Percentiles rank a stretch among this genome's conserved stretches.
Conservation (phyloP, 345 rosid species). For the Gossypium australe region DNA sequence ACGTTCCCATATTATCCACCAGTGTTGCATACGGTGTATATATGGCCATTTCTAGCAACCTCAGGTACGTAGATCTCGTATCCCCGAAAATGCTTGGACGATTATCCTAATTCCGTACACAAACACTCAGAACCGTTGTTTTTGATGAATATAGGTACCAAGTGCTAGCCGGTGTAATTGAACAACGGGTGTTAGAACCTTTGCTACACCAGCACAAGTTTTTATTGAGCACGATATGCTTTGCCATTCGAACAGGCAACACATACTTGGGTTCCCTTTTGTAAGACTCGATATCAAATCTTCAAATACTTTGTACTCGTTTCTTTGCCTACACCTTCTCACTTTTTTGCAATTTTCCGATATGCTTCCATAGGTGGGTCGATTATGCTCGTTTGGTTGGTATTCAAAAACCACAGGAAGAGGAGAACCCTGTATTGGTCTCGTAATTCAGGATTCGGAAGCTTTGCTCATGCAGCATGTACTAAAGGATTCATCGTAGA, state of each 20-base stretch:
- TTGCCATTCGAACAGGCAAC: constrained; percentile 95
- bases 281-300: constrained; percentile 40
- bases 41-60: constrained; percentile 95
- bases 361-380: constrained; percentile 66
- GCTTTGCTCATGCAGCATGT: too few relatives aligned
- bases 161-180: constrained; percentile 85
- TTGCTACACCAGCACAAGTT: constrained; percentile 83
- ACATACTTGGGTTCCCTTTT: constrained; percentile 87
- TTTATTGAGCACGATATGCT: constrained; percentile 69
- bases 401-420: constrained; percentile 42
- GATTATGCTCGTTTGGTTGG: constrained; percentile 92
- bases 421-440: not conserved
- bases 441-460: too few relatives aligned
- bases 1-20: constrained; percentile 83
- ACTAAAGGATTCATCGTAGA: too few relatives aligned
- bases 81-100: not conserved
- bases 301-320: not conserved
- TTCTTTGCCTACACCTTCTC: too few relatives aligned
- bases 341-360: not conserved
- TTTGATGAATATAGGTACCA: constrained; percentile 66
- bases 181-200: constrained; percentile 91
- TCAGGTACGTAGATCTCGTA: constrained; percentile 37
- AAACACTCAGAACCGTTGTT: not conserved
- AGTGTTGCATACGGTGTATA: constrained; percentile 90
- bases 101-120: too few relatives aligned